Conservation (phyloP, 495 filamentous ascomycete genomes). For the Talaromyces wortmannii region DNA sequence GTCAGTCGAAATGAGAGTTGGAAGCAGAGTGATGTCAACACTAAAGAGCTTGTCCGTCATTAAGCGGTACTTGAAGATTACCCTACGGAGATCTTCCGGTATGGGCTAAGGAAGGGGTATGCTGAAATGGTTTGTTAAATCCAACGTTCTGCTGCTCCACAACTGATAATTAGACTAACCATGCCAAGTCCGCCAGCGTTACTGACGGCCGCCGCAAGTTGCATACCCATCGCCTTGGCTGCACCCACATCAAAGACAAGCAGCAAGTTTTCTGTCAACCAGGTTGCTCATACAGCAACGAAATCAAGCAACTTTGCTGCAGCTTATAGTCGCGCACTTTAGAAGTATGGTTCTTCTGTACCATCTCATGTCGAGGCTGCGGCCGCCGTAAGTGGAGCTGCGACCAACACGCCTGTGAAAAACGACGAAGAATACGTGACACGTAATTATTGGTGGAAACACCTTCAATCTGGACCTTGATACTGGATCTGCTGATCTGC, state of each 20-base stretch:
- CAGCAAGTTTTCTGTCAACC: slow-evolving; percentile 38
- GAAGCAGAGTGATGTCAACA: no score
- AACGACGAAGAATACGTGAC: slow-evolving; percentile 61
- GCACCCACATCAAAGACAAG: slow-evolving; percentile 14
- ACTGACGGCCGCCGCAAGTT: no score
- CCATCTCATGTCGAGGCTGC: slow-evolving; percentile 33
- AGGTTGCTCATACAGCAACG: slow-evolving; percentile 22
- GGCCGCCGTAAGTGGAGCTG: slow-evolving; percentile 41
- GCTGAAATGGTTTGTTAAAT: no score
- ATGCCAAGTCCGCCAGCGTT: no score
- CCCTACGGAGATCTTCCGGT: no score
- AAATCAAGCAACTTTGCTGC: slow-evolving; percentile 17
- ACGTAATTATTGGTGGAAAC: slow-evolving; percentile 58
- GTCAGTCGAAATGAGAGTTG: no score
- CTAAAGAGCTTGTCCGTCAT: no score
- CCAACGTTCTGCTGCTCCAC: no score
- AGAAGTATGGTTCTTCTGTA: slow-evolving; percentile 36
- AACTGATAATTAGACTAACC: no score
- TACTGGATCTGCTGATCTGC: slow-evolving; percentile 73
- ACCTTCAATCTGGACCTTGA: slow-evolving; percentile 33
- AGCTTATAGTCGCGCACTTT: slow-evolving; percentile 31
- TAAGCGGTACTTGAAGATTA: no score
- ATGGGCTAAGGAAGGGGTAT: no score
- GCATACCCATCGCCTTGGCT: no score
- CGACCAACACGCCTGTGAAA: slow-evolving; percentile 43